Conservation (phyloP, 257 asterid genomes). For the Solanum boliviense region DNA sequence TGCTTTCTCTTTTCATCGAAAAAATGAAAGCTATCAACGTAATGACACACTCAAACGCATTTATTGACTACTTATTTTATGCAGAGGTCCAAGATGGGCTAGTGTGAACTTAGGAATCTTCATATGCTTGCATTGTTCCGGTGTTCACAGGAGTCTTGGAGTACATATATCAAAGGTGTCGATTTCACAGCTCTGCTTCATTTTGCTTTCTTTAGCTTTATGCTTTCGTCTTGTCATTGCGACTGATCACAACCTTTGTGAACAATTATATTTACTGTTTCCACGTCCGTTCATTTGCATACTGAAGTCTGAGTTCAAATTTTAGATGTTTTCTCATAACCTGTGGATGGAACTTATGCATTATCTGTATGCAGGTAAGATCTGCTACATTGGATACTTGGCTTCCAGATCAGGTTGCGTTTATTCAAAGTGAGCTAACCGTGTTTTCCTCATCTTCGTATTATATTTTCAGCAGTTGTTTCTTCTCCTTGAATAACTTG, state of each 20-base stretch:
- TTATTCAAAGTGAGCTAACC: slow-evolving; percentile 19
- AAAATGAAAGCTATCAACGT: background rate
- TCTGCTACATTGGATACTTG: slow-evolving; percentile 40
- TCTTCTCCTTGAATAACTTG: background rate
- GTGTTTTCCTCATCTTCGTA: background rate
- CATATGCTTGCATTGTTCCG: slow-evolving; percentile 37
- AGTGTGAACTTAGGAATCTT: slow-evolving; percentile 38
- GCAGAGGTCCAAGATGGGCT: slow-evolving; percentile 43
- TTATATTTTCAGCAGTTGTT: background rate
- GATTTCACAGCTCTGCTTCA: background rate
- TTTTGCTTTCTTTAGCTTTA: background rate
- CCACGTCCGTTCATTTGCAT: background rate
- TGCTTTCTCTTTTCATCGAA: background rate
- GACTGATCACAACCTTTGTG: background rate
- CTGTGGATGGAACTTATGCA: background rate
- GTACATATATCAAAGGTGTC: slow-evolving; percentile 37
- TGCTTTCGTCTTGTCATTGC: background rate
- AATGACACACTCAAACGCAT: background rate
- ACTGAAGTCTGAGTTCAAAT: background rate
- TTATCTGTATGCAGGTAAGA: slow-evolving; percentile 19
- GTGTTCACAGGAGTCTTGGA: slow-evolving; percentile 34
- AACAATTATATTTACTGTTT: background rate
- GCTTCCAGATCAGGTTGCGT: slow-evolving; percentile 41
- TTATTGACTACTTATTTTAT: background rate
- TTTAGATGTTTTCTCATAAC: background rate